phyloP scores from a whole-genome alignment of 108 stramenopile species.

The Nitzschia inconspicua region DNA sequence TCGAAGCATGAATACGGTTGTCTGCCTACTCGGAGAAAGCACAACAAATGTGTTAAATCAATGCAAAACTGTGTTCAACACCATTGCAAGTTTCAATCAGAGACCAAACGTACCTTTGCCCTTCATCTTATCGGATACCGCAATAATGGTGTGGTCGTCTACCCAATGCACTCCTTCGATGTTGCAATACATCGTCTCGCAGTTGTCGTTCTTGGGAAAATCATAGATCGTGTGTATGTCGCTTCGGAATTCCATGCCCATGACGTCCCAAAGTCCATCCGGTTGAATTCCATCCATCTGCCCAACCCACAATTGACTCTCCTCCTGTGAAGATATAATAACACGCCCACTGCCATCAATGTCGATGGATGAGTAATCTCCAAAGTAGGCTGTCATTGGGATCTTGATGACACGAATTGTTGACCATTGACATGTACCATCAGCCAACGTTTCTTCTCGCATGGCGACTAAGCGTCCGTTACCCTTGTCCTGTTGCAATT shows the following conservation, averaged over 20 bases:
- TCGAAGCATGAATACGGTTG: constrained; percentile 41
- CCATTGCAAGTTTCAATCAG: constrained; percentile 45
- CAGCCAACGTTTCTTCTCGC: constrained; percentile 29
- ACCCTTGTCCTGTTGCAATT: constrained; percentile 57
- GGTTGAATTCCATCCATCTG: constrained; percentile 21
- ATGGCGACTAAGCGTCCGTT: constrained; percentile 63
- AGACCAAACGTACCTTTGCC: no score
- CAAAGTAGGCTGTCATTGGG: constrained; percentile 50
- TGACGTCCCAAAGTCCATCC: constrained; percentile 46
- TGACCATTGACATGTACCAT: constrained; percentile 47
- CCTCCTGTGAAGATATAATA: constrained; percentile 69
- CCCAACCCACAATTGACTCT: constrained; percentile 66
- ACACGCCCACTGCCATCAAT: constrained; percentile 45
- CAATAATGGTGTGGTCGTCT: constrained; percentile 60
- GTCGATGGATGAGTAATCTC: constrained; percentile 70
- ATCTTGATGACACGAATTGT: constrained; percentile 44
- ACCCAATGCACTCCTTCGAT: constrained; percentile 77
- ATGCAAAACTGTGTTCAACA: constrained; percentile 8
- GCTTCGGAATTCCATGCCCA: constrained; percentile 39
- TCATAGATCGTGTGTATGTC: constrained; percentile 27
- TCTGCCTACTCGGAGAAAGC: no score
- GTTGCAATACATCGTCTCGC: constrained; percentile 71
- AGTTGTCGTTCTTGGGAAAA: constrained; percentile 55
- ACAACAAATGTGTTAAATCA: neutral
- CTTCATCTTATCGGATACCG: constrained; percentile 81